Evolutionary conservation across 73 alveolate species (phyloP), one percentile per base, ranked within the genome.

Genomic region (Uronychia setigera): DNA sequence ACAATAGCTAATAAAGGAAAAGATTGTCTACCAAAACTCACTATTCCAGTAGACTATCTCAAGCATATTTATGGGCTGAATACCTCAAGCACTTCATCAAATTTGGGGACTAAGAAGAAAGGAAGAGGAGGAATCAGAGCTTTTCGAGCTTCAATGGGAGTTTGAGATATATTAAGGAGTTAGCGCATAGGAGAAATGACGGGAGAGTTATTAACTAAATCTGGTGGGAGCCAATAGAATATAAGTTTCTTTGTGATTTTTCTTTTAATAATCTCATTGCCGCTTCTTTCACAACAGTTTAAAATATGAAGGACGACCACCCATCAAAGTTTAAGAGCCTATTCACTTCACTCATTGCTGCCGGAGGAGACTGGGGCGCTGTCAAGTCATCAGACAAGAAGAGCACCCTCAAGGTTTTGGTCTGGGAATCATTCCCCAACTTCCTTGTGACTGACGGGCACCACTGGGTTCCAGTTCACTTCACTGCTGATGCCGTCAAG

Each of bases 371-470:
- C 67, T 46, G 67, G 67, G 67, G 67, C 67, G 67, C 67, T 11
- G 67, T 46, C 67, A 46, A 46, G 67, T 46, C 67, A 5, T 46
- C 67, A 46, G 67, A 46, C 67, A 46, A 46, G 67, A 85, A 85
- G 92, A 85, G 57, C 79, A 86, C 86, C 67, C 34, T 85, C 76
- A 85, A 85, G 81, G 27, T 33, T 76, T 57, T 32, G 60, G 92
- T 85, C 32, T 33, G 46, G 86, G 85, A 77, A 58, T 35, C 87
- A 1, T 85, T 32, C 86, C 92, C 92, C 29, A 74, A 77, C 58
- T 85, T 85, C 92, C 81, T 85, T 58, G 76, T 85, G 31, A 78
- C 87, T n/a, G 92, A 85, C 74, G 92, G 92, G 35, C 80, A 77
- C 86, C 34, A 76, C 86, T 85, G 34, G 77, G 92, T 85, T 29